These are phyloP conservation scores for Pythium brachiatum DNA, from an alignment of 352 stramenopile genomes.

Conservation along the genomic window DNA sequence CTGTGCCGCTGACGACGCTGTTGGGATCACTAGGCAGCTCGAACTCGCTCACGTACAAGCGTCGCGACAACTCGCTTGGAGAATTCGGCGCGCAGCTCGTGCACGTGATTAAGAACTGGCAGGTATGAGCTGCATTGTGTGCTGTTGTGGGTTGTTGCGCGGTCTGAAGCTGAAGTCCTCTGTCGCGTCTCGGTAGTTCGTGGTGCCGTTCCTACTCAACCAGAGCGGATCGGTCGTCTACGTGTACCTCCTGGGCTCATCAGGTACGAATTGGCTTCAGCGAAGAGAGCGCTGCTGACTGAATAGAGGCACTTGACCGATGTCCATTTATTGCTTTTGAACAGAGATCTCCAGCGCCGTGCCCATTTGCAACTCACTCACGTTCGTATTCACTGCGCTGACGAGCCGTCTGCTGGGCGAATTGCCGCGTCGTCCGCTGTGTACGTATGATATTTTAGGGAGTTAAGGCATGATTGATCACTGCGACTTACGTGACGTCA, in stretches of 20 bases:
- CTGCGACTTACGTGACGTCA: background rate
- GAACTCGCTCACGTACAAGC: slow-evolving; percentile 47
- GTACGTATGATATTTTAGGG: slow-evolving; percentile 30
- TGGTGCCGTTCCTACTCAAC: slow-evolving; percentile 80
- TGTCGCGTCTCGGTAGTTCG: slow-evolving; percentile 42
- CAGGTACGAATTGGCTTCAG: slow-evolving; percentile 31
- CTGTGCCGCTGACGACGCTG: too few relatives aligned
- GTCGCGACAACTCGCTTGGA: slow-evolving; percentile 51
- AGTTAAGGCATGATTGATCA: background rate
- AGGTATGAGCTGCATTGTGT: slow-evolving; percentile 33
- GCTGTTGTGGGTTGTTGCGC: background rate
- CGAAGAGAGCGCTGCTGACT: background rate
- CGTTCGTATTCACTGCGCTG: slow-evolving; percentile 86
- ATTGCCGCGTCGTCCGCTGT: slow-evolving; percentile 57
- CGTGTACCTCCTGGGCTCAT: slow-evolving; percentile 72
- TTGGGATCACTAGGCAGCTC: slow-evolving; percentile 56
- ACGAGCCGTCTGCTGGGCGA: slow-evolving; percentile 76
- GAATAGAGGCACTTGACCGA: background rate
- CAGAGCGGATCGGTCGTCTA: slow-evolving; percentile 83
- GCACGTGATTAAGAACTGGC: slow-evolving; percentile 67
- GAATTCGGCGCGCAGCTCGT: slow-evolving; percentile 51
- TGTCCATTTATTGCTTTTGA: background rate
- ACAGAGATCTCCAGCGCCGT: slow-evolving; percentile 82
- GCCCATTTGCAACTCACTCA: slow-evolving; percentile 88
- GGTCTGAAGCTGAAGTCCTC: background rate